phyloP scores from a whole-genome alignment of 1,284 basidiomycete species.

The Trichosporon sp. region DNA sequence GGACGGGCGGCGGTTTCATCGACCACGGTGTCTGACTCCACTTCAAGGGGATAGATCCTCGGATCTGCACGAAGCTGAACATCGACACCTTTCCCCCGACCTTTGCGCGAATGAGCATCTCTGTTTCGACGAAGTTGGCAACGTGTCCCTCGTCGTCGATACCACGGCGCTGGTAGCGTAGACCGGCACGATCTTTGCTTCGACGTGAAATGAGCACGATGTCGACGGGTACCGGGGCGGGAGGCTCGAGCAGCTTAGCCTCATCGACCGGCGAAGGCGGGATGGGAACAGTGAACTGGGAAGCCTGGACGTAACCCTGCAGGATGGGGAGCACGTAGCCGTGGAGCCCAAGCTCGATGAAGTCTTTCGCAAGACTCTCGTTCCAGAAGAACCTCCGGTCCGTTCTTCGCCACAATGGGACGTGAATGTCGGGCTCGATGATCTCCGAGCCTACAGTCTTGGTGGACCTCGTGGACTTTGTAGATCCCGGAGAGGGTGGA shows the following conservation, averaged over 20 bases:
- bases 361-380: constrained; percentile 44
- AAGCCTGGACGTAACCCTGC: constrained; percentile 78
- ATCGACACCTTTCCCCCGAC: constrained; percentile 63
- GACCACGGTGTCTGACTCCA: constrained; percentile 70
- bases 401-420: constrained; percentile 52
- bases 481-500: neutral
- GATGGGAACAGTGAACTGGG: constrained; percentile 60
- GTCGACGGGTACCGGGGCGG: constrained; percentile 41
- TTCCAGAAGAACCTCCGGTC: constrained; percentile 55
- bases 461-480: neutral
- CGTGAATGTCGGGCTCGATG: constrained; percentile 49
- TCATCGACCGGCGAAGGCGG: constrained; percentile 21
- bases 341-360: constrained; percentile 55
- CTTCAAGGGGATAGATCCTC: constrained; percentile 84
- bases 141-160: constrained; percentile 53
- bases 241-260: neutral
- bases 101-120: constrained; percentile 62
- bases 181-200: constrained; percentile 52
- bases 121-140: constrained; percentile 57
- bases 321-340: constrained; percentile 77
- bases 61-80: constrained; percentile 79
- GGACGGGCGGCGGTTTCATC: constrained; percentile 78
- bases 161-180: constrained; percentile 54
- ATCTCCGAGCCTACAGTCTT: constrained; percentile 23
- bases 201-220: constrained; percentile 52